Evolutionary conservation across 805 yeast species (phyloP), one percentile per base, ranked within the genome.

Genomic region (Metschnikowia continentalis): DNA sequence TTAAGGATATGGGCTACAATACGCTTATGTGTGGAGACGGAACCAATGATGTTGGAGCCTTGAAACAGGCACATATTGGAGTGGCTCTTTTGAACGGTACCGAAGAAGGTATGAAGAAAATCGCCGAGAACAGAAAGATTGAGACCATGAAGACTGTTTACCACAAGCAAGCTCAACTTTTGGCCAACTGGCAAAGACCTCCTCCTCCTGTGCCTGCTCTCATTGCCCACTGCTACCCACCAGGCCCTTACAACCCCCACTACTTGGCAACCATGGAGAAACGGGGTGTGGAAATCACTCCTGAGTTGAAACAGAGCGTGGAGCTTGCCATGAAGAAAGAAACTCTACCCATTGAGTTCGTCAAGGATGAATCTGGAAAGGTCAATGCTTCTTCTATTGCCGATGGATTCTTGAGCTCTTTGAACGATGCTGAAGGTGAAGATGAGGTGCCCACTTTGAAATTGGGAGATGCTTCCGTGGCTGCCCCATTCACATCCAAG

Each of bases 11-110:
- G 67, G 97, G 97, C 23, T 94, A 92, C 71, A 86, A 82, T 64
- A 94, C 98, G 22, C 79, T 94, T 61, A 94, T 94, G 99, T 94
- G 99, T 72, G 99, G 99, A 77, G 99, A 94, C 72, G 99, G 99
- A 72, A 94, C 99, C n/a, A 94, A 94, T 66, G 99, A 94, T 76
- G 99, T 94, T 46, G 99, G 99, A 70, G 99, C 99, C 49, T 81
- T 94, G 72, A 94, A 94, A 70, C 98, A 94, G 75, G 98, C 99
- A 2, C 96, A 94, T 65, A 86, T 94, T 64, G 99, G 99, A 76
- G 88, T 94, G 66, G 99, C 99, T n/a, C 76, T 94, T 60, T 79
- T 94, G 67, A 94, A 94, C 64, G 99, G 98, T 72, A 91, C 99
- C 50, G 96, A 88, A 65, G 97, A 89, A 48, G 87, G 96, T 43